Conservation (phyloP, 768 basidiomycete species). For the Suillus cothurnatus region DNA sequence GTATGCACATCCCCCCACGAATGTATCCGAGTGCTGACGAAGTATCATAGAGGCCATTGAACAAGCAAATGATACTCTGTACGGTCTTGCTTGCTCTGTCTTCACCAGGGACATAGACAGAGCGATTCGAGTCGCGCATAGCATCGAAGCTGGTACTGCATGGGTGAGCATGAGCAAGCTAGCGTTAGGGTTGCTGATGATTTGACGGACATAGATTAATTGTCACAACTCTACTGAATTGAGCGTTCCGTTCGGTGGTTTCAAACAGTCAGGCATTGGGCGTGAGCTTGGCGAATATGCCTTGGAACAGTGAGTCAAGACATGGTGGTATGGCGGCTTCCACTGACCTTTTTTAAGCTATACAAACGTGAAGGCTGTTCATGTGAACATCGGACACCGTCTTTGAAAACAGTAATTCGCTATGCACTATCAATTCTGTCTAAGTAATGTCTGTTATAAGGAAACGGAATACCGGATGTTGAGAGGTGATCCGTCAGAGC, state of each 20-base stretch:
- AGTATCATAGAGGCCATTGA: conserved; percentile 27
- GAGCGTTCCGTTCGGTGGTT: conserved; percentile 67
- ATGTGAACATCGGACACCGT: conserved; percentile 52
- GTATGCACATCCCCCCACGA: conserved; percentile 20
- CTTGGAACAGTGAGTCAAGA: conserved; percentile 19
- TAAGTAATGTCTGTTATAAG: background rate
- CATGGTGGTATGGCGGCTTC: background rate
- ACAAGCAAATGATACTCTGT: conserved; percentile 51
- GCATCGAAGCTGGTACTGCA: conserved; percentile 46
- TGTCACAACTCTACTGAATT: conserved; percentile 44
- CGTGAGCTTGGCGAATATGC: conserved; percentile 72
- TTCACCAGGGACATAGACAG: conserved; percentile 50
- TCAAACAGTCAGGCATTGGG: conserved; percentile 73
- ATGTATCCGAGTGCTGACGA: conserved; percentile 1
- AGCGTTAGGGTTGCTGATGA: background rate
- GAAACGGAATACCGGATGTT: background rate
- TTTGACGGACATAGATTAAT: conserved; percentile 38
- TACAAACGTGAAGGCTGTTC: conserved; percentile 70
- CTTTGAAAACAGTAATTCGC: background rate
- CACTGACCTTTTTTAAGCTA: conserved; percentile 42
- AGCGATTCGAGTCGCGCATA: conserved; percentile 43
- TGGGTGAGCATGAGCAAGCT: conserved; percentile 22
- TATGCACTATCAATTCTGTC: background rate
- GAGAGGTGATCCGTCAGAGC: too few relatives aligned
- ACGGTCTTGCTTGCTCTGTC: conserved; percentile 56